These are phyloP conservation scores for Phytophthora pisi DNA, from an alignment of 352 stramenopile species.

Conservation along the genomic window DNA sequence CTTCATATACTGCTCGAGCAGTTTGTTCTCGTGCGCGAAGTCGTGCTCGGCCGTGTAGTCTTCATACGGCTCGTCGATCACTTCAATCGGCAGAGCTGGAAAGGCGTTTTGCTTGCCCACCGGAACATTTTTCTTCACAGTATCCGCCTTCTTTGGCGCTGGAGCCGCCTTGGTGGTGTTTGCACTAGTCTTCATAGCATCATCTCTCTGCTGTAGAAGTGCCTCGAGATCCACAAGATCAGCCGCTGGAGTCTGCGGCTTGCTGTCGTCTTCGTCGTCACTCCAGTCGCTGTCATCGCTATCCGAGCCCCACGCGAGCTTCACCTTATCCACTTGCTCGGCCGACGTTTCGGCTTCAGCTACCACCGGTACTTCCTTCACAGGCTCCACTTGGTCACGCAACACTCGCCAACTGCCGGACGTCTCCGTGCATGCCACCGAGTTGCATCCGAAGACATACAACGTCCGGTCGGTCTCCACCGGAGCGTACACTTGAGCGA, in stretches of 20 bases:
- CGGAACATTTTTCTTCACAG: constrained; percentile 1
- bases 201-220: constrained; percentile 71
- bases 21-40: constrained; percentile 71
- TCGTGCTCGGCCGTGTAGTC: constrained; percentile 67
- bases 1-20: constrained; percentile 83
- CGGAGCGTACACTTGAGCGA: constrained; percentile 82
- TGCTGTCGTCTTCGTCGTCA: constrained; percentile 53
- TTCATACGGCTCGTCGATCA: constrained; percentile 81
- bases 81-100: constrained; percentile 65
- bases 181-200: constrained; percentile 52
- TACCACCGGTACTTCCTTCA: constrained; percentile 5
- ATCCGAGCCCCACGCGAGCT: constrained; percentile 43
- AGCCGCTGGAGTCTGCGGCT: constrained; percentile 11
- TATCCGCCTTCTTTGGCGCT: constrained; percentile 10
- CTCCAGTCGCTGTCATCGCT: constrained; percentile 81
- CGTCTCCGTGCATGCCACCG: constrained; percentile 64
- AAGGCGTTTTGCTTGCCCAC: constrained; percentile 43
- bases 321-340: constrained; percentile 24
- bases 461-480: constrained; percentile 75
- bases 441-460: constrained; percentile 89
- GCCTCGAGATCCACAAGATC: constrained; percentile 63
- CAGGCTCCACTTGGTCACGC: constrained; percentile 51
- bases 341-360: constrained; percentile 17
- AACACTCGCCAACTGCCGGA: constrained; percentile 79
- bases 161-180: constrained; percentile 10